phyloP scores from a whole-genome alignment of 345 rosid species.

The Bruguiera gymnorhiza region DNA sequence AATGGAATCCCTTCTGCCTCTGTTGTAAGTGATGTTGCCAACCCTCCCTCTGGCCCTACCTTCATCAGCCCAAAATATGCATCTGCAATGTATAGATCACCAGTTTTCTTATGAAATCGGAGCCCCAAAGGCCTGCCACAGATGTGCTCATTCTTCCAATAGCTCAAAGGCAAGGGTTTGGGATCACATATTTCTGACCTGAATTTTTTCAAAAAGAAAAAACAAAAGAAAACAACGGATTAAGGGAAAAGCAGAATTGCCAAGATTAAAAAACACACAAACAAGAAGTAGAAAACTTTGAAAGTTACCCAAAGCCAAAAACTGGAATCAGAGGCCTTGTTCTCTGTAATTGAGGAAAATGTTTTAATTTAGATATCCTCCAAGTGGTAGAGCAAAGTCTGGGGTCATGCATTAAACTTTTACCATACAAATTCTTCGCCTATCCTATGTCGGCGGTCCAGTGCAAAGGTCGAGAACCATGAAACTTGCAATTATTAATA shows the following conservation, averaged over 20 bases:
- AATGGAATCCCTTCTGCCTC: constrained; percentile 82
- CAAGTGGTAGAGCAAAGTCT: no score
- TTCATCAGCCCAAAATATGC: constrained; percentile 88
- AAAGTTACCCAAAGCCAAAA: neutral
- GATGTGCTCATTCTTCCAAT: constrained; percentile 79
- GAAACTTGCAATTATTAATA: neutral
- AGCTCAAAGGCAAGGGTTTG: constrained; percentile 55
- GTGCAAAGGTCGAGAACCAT: neutral
- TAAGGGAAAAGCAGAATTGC: neutral
- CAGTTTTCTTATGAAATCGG: constrained; percentile 69
- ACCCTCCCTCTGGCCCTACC: constrained; percentile 90
- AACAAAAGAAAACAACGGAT: neutral
- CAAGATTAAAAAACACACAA: neutral
- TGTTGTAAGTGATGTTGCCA: constrained; percentile 63
- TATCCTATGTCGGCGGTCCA: neutral
- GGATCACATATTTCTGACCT: constrained; percentile 76
- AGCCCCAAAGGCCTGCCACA: constrained; percentile 97
- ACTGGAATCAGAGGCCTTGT: neutral
- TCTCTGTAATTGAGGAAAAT: neutral
- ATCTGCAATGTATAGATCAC: constrained; percentile 88
- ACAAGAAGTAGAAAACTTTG: neutral
- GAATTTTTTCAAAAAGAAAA: constrained; percentile 17
- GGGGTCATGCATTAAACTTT: no score
- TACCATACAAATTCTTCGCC: neutral
- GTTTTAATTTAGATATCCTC: neutral